Percentiles rank a stretch among this genome's conserved stretches.
These are phyloP conservation scores for Spinellus fusiger DNA, from an alignment of 192 early-diverging fungal genomes.

Conservation along the genomic window DNA sequence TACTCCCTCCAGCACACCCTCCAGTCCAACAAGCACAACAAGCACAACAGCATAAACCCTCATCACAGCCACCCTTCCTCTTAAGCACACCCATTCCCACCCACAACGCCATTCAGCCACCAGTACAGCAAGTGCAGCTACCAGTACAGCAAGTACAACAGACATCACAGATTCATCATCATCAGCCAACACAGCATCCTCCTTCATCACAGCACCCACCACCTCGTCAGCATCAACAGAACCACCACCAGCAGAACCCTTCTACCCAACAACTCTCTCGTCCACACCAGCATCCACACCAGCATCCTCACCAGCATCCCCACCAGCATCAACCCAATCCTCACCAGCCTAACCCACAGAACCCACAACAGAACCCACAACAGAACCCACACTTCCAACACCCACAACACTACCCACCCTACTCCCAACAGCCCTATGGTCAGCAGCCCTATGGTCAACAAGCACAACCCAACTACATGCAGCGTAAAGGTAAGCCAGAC, in stretches of 20 bases:
- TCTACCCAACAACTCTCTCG: not conserved
- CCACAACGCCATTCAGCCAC: not conserved
- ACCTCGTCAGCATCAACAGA: not conserved
- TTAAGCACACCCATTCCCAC: not conserved
- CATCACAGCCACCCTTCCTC: not conserved
- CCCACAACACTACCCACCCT: conserved; percentile 16
- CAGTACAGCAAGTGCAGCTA: too few relatives aligned
- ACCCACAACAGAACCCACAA: not conserved
- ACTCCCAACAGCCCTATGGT: not conserved
- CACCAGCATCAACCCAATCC: not conserved
- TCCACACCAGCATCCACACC: not conserved
- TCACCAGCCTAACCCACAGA: not conserved
- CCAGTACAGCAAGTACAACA: too few relatives aligned
- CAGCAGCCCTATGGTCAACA: not conserved
- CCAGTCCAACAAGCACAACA: too few relatives aligned
- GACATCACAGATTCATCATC: too few relatives aligned
- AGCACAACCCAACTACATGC: not conserved
- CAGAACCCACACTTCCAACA: not conserved
- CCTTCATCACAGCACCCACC: not conserved
- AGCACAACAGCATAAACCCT: not conserved
- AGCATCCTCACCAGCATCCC: not conserved
- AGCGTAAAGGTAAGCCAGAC: not conserved
- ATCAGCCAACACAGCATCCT: not conserved
- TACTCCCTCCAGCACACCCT: not conserved
- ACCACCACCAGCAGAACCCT: not conserved